Percentiles rank a stretch among this genome's conserved stretches.
Conservation (phyloP, 2,329 filamentous ascomycete species). For the Cordyceps fumosorosea region DNA sequence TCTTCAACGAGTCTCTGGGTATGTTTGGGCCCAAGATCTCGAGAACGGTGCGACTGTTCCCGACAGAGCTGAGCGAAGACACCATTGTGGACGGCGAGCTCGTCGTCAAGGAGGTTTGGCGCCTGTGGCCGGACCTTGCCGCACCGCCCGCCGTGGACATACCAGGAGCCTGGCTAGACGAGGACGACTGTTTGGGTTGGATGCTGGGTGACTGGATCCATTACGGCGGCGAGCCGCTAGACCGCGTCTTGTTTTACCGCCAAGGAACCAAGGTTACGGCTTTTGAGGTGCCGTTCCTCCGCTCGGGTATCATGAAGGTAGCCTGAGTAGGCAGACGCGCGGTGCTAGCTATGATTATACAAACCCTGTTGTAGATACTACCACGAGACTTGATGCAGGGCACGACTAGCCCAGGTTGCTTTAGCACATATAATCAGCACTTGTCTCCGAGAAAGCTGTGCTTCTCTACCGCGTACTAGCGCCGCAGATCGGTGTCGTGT, state of each 20-base stretch:
- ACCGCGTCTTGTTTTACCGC: constrained; percentile 26
- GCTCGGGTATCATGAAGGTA: constrained; percentile 21
- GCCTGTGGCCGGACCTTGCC: constrained; percentile 22
- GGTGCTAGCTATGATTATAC: too few species aligned
- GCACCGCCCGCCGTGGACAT: constrained; percentile 20
- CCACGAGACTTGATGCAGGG: too few species aligned
- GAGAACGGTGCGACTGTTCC: constrained; percentile 21
- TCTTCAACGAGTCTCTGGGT: constrained; percentile 22
- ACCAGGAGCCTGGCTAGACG: constrained; percentile 18
- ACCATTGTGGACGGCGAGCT: constrained; percentile 13
- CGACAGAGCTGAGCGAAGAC: constrained; percentile 16
- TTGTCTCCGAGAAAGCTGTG: not conserved
- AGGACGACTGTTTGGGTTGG: constrained; percentile 25
- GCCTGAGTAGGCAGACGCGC: too few species aligned
- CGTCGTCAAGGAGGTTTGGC: constrained; percentile 21
- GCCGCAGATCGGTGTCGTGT: not conserved
- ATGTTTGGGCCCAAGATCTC: constrained; percentile 18
- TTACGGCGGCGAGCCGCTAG: constrained; percentile 28
- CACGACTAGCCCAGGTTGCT: too few species aligned
- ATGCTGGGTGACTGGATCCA: constrained; percentile 29
- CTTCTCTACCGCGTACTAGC: not conserved
- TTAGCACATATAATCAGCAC: not conserved
- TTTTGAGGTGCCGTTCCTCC: constrained; percentile 28
- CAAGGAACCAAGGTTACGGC: constrained; percentile 22
- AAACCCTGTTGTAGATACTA: too few species aligned